Base-by-base conservation (phyloP, 169 alveolate genomes). In the Perkinsus marinus region DNA sequence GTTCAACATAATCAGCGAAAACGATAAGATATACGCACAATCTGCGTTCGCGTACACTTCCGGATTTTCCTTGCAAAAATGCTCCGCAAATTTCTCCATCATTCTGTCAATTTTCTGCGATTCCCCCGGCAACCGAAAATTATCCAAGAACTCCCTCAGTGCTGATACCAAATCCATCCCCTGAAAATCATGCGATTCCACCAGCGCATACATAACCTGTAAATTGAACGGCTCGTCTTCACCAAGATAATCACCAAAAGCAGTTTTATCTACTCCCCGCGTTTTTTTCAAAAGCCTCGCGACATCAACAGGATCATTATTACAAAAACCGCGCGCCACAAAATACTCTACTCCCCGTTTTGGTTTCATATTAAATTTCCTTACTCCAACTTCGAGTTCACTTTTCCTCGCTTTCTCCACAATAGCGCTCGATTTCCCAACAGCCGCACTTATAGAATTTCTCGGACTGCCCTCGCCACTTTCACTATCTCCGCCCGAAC, bases 121-220 rank as follows among this genome's bases (percentile, higher is more conserved):
- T 95, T 98, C 99, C n/a, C 98, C 98, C 34, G 99, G 99, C n/a
- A 98, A 94, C 90, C 97, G 96, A 94, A 97, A 98, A 69, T 95
- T 96, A 37, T 98, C 94, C 46, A 98, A 96, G 92, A 97, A 95
- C 36, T 92, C 93, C 92, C 97, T 95, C 93, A 98, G 91, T 10
- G 98, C 96, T 30, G 94, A 95, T 13, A 96, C 97, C 57, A 96
- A 92, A 43, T 94, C 94, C 43, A 94, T 91, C 26, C 95, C 95
- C 43, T 93, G 94, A 91, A 98, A 98, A 36, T 90, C 90, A 36
- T 38, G 89, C 10, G 92, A 22, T 30, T 68, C 92, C 13, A 92
- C 90, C 43, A 90, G 90, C 34, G 92, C 91, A 79, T 90, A 68
- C 68, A 93, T 26, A 34, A 92, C 16, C 17, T 89, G 19, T 41